A percentile compares a stretch with the other conserved stretches of the same genome.
These are phyloP conservation scores for Gymnopilus junonius DNA, from an alignment of 768 basidiomycete genomes.

Conservation along the genomic window DNA sequence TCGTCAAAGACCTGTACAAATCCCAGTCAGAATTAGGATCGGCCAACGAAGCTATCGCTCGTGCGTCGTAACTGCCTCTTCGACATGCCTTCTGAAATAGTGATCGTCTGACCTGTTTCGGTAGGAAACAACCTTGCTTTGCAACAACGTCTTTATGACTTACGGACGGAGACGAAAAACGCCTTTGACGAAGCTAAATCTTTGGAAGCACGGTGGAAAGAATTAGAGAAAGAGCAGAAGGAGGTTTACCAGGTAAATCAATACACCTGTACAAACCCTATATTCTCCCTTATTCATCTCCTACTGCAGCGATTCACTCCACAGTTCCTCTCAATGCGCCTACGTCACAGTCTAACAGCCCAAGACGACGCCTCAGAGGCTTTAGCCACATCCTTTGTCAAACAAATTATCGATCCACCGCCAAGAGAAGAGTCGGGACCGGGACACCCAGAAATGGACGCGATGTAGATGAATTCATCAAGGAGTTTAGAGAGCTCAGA, in stretches of 20 bases:
- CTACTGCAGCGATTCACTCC: constrained; percentile 73
- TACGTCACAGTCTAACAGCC: constrained; percentile 85
- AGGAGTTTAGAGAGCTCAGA: constrained; percentile 83
- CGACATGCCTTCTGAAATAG: background rate
- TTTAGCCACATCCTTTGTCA: constrained; percentile 82
- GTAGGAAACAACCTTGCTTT: constrained; percentile 77
- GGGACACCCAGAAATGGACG: constrained; percentile 45
- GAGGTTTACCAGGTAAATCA: constrained; percentile 83
- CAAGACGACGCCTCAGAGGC: constrained; percentile 91
- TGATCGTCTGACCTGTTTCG: constrained; percentile 4
- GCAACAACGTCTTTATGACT: constrained; percentile 73
- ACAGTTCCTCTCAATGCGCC: constrained; percentile 86
- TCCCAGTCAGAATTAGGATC: constrained; percentile 78
- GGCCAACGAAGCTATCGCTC: constrained; percentile 87
- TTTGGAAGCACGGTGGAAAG: constrained; percentile 83
- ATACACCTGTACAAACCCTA: background rate
- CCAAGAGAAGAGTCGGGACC: constrained; percentile 28
- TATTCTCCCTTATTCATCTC: background rate
- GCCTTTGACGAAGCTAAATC: constrained; percentile 87
- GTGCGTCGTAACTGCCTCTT: constrained; percentile 53
- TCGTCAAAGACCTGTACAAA: constrained; percentile 75
- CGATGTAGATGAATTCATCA: constrained; percentile 87
- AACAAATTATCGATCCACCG: constrained; percentile 49
- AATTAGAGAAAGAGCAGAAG: constrained; percentile 85
- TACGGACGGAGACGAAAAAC: constrained; percentile 83